Conservation (phyloP, 2,329 filamentous ascomycete genomes). For the Diaporthe australafricana region DNA sequence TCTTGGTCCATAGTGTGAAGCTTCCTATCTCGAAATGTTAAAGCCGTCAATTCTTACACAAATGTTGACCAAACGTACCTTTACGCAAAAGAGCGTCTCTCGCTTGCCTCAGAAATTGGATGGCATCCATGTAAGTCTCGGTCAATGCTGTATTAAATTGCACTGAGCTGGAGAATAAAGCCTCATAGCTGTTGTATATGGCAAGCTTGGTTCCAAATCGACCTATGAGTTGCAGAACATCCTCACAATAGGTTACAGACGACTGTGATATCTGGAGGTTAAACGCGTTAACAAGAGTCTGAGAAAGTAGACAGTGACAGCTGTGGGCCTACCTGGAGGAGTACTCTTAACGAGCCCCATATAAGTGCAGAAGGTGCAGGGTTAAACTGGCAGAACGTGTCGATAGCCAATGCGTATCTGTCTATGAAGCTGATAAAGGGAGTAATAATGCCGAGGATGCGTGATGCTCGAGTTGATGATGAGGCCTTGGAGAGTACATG, state of each 20-base stretch:
- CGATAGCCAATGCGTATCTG: not conserved
- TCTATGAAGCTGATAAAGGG: slow-evolving; percentile 9
- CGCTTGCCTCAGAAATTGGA: not conserved
- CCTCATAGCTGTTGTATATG: not conserved
- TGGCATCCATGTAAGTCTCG: not conserved
- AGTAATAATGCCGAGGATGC: not conserved
- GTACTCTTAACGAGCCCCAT: not conserved
- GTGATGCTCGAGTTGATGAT: not conserved
- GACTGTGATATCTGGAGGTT: not conserved
- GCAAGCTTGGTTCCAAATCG: not conserved
- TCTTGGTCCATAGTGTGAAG: not conserved
- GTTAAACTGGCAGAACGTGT: not conserved
- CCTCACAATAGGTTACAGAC: not conserved
- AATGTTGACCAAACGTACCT: not conserved
- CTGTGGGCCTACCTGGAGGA: not conserved
- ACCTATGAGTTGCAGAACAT: not conserved
- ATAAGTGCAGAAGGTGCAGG: not conserved
- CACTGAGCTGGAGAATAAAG: not conserved
- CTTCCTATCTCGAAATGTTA: not conserved
- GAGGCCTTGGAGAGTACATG: not conserved
- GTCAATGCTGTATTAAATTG: not conserved
- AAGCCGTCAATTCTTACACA: not conserved
- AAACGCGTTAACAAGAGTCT: not conserved
- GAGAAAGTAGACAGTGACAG: not conserved
- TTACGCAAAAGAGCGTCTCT: not conserved